Evolutionary conservation across 2,329 filamentous ascomycete species (phyloP).

Genomic region (Cladosporium sp.): DNA sequence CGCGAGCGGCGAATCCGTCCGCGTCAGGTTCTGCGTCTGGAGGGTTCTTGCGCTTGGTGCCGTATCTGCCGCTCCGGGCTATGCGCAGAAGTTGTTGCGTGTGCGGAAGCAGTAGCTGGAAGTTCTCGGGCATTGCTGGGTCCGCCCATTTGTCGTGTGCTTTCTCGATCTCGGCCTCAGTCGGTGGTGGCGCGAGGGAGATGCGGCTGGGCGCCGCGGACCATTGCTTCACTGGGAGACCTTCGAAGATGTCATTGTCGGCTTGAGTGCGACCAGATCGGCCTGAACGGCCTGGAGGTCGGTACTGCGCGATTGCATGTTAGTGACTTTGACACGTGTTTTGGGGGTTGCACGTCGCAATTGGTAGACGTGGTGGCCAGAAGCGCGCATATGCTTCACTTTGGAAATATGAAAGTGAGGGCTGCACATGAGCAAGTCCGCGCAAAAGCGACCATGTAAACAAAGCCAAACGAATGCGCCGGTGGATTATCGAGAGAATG

Average conservation of each 20-base stretch:
- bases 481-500: not conserved
- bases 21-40: constrained; percentile 53
- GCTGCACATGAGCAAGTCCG: too few relatives aligned
- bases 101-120: constrained; percentile 68
- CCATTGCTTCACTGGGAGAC: constrained; percentile 89
- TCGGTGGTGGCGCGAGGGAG: constrained; percentile 28
- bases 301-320: constrained; percentile 44
- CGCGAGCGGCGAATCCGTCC: constrained; percentile 34
- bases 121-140: constrained; percentile 84
- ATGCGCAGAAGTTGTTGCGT: constrained; percentile 79
- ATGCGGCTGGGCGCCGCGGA: constrained; percentile 48
- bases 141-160: constrained; percentile 73
- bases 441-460: too few relatives aligned
- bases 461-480: too few relatives aligned
- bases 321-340: not conserved
- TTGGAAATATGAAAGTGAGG: too few relatives aligned
- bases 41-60: constrained; percentile 61
- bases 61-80: constrained; percentile 63
- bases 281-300: constrained; percentile 54
- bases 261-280: constrained; percentile 54
- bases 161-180: constrained; percentile 20
- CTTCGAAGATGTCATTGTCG: constrained; percentile 65
- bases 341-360: too few relatives aligned
- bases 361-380: too few relatives aligned
- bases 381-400: too few relatives aligned